These are phyloP conservation scores for Oehlia diaphana DNA, from an alignment of 192 early-diverging fungal species.

Conservation along the genomic window DNA sequence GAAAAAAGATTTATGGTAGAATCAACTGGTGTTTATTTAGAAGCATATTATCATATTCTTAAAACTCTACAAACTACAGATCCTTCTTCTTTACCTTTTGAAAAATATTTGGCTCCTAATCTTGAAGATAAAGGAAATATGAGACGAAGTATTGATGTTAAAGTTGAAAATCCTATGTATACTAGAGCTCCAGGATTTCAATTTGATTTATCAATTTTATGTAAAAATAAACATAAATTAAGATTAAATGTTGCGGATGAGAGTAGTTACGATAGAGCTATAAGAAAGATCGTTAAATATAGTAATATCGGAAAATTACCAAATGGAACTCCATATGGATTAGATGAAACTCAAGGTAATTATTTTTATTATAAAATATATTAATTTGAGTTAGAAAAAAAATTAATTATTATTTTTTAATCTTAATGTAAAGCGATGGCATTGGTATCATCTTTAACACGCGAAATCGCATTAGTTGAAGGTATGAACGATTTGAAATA, in stretches of 20 bases:
- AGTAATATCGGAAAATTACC: neutral
- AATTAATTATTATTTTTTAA: no score
- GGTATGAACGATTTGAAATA: slow-evolving; percentile 1
- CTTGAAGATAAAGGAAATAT: neutral
- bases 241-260: neutral
- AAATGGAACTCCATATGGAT: no score
- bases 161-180: slow-evolving; percentile 6
- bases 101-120: slow-evolving; percentile 36
- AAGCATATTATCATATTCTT: slow-evolving; percentile 37
- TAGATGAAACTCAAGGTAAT: neutral
- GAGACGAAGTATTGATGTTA: neutral
- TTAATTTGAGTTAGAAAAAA: no score
- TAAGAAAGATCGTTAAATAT: neutral
- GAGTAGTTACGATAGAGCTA: neutral
- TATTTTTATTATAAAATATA: no score
- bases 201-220: neutral
- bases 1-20: slow-evolving; percentile 41
- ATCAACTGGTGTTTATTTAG: slow-evolving; percentile 38
- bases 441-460: slow-evolving; percentile 44
- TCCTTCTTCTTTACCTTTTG: slow-evolving; percentile 41
- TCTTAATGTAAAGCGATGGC: slow-evolving; percentile 27
- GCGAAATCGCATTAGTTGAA: slow-evolving; percentile 56
- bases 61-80: slow-evolving; percentile 35
- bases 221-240: neutral
- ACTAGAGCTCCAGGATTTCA: slow-evolving; percentile 19